A percentile compares a stretch with the other conserved stretches of the same genome.
Evolutionary conservation across 768 basidiomycete species (phyloP).

Genomic region (Xerocomellus dryophilus): DNA sequence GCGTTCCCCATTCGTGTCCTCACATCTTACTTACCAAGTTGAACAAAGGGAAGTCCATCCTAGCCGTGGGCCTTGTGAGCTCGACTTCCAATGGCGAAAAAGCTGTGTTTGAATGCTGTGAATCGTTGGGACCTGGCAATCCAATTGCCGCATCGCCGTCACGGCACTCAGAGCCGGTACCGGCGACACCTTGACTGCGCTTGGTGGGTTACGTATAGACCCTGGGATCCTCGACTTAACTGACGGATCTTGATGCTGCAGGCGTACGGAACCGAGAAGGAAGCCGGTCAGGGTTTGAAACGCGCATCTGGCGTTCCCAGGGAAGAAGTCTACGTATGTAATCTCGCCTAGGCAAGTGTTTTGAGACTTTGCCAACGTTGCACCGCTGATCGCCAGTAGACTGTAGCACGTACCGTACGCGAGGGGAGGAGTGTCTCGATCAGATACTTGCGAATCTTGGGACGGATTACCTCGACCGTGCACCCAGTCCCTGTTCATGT

Average conservation of each 20-base stretch:
- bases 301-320: conserved; percentile 75
- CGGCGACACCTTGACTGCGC: conserved; percentile 77
- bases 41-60: conserved; percentile 57
- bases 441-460: conserved; percentile 74
- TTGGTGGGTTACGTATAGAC: conserved; percentile 30
- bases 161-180: conserved; percentile 75
- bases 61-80: conserved; percentile 53
- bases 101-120: not conserved
- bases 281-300: conserved; percentile 79
- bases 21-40: conserved; percentile 52
- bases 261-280: conserved; percentile 75
- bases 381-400: conserved; percentile 63
- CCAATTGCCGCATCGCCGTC: too few relatives aligned
- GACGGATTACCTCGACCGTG: conserved; percentile 81
- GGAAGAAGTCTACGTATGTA: conserved; percentile 63
- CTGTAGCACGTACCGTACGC: conserved; percentile 65
- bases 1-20: conserved; percentile 28
- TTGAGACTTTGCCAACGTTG: not conserved
- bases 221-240: conserved; percentile 8
- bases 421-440: conserved; percentile 73
- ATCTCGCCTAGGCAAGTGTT: not conserved
- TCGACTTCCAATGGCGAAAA: conserved; percentile 22
- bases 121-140: conserved; percentile 73
- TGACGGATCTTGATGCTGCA: conserved; percentile 18
- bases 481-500: conserved; percentile 22